Evolutionary conservation across 345 rosid genomes (phyloP), one percentile per base, ranked within the genome.

Genomic region (Populus pruinosa): DNA sequence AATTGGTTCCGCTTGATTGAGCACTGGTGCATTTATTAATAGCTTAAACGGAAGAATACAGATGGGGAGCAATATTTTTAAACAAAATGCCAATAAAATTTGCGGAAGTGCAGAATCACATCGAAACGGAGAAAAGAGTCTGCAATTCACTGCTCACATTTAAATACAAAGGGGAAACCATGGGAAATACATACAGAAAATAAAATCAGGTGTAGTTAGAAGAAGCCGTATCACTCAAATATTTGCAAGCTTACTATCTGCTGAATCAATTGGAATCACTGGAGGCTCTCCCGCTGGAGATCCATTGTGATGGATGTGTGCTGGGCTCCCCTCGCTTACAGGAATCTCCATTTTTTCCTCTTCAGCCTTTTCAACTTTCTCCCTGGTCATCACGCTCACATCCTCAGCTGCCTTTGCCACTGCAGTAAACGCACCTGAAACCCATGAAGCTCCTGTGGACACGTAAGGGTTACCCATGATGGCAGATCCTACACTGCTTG

Each of bases 371-470:
- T 75, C 85, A 14, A 84, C 85, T 72, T 86, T 89, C 75, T 81
- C 89, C 74, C 77, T 81, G 0, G 90, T 84, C 87, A 83, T 84
- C 21, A 9, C 38, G 25, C 80, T 77, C 31, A 86, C 86, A 69
- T 84, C 90, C 72, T 70, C 86, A 33, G 88, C 88, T 5, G 85
- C 82, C 84, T 79, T 87, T 6, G 84, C 71, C 11, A 86, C 90
- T 6, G 64, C 76, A 63, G n/a, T 79, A 63, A 82, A 65, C 0
- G 89, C 90, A 31, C 74, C 84, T n/a, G 86, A 80, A 62, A 83
- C 82, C 89, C 92, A 87, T 0, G 81, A 71, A 18, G 87, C 87
- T 53, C 87, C 87, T 0, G 87, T 76, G 2, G 81, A 85, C 49
- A 89, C 47, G 5, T 86, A 84, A 23, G 43, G 83, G 53, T 86